Conservation (phyloP, 768 basidiomycete species). For the Naematelia encephala region DNA sequence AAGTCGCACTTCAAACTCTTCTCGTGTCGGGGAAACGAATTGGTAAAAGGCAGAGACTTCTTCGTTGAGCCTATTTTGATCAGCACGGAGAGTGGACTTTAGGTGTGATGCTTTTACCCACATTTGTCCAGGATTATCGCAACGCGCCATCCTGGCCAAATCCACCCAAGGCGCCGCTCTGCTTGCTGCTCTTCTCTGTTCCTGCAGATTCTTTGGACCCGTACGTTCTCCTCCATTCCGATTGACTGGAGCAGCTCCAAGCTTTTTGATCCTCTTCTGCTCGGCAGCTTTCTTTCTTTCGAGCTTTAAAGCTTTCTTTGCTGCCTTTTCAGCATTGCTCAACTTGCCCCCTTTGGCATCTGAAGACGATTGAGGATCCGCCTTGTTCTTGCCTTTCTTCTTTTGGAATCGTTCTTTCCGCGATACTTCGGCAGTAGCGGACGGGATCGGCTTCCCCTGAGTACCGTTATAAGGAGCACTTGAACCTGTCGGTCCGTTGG, state of each 20-base stretch:
- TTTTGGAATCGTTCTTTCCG: background rate
- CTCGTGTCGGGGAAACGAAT: conserved; percentile 80
- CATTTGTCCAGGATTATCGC: conserved; percentile 79
- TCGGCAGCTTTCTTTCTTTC: conserved; percentile 4
- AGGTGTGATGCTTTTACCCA: no score
- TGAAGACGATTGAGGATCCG: background rate
- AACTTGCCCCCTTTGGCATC: conserved; percentile 5
- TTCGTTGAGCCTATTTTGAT: conserved; percentile 62
- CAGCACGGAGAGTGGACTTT: conserved; percentile 4
- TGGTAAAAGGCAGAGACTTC: conserved; percentile 81
- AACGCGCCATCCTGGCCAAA: conserved; percentile 67
- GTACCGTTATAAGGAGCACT: background rate
- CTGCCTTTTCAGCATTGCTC: background rate
- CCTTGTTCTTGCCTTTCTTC: conserved; percentile 1
- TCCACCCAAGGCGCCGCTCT: conserved; percentile 63
- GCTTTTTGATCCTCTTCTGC: background rate
- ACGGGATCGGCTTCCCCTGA: background rate
- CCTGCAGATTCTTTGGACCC: conserved; percentile 58
- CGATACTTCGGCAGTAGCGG: background rate
- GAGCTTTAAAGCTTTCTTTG: no score
- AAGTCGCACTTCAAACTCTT: conserved; percentile 80
- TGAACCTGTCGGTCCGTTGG: background rate
- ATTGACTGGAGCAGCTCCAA: background rate
- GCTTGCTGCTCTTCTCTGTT: conserved; percentile 55
- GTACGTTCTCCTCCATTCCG: conserved; percentile 54